Evolutionary conservation across 2,329 filamentous ascomycete genomes (phyloP).

Genomic region (Exutisphaerella laricina): DNA sequence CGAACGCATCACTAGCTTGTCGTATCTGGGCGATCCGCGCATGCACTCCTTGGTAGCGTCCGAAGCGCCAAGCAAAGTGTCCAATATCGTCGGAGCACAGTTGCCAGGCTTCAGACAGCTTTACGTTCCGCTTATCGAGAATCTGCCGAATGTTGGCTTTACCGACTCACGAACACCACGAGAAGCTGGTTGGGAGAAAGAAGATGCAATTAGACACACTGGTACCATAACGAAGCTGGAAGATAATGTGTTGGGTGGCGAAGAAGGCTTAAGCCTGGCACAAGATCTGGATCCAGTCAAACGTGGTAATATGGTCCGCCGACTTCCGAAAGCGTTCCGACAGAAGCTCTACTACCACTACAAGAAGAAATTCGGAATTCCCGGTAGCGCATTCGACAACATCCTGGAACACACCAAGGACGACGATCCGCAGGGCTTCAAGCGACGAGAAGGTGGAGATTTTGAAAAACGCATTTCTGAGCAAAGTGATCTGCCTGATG

Average conservation of each 20-base stretch:
- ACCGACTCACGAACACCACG: slow-evolving; percentile 55
- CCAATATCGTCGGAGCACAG: slow-evolving; percentile 90
- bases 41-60: slow-evolving; percentile 65
- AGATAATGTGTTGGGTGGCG: not conserved
- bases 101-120: slow-evolving; percentile 85
- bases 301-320: slow-evolving; percentile 92
- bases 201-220: slow-evolving; percentile 34
- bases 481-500: slow-evolving; percentile 60
- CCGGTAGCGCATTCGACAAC: slow-evolving; percentile 71
- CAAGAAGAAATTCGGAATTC: slow-evolving; percentile 82
- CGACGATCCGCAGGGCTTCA: slow-evolving; percentile 59
- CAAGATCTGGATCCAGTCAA: slow-evolving; percentile 93
- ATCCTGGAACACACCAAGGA: slow-evolving; percentile 76
- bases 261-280: slow-evolving; percentile 55
- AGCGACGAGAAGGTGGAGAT: slow-evolving; percentile 67
- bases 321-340: slow-evolving; percentile 80
- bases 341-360: slow-evolving; percentile 91
- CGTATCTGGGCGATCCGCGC: slow-evolving; percentile 92
- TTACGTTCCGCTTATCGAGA: slow-evolving; percentile 83
- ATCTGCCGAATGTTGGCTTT: slow-evolving; percentile 82
- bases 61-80: slow-evolving; percentile 87
- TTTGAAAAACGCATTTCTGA: slow-evolving; percentile 86
- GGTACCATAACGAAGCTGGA: slow-evolving; percentile 46
- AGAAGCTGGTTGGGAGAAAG: slow-evolving; percentile 37
- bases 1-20: slow-evolving; percentile 83